Evolutionary conservation across 2,329 filamentous ascomycete genomes (phyloP), one percentile per base, ranked within the genome.

Genomic region (Plenodomus biglobosus): DNA sequence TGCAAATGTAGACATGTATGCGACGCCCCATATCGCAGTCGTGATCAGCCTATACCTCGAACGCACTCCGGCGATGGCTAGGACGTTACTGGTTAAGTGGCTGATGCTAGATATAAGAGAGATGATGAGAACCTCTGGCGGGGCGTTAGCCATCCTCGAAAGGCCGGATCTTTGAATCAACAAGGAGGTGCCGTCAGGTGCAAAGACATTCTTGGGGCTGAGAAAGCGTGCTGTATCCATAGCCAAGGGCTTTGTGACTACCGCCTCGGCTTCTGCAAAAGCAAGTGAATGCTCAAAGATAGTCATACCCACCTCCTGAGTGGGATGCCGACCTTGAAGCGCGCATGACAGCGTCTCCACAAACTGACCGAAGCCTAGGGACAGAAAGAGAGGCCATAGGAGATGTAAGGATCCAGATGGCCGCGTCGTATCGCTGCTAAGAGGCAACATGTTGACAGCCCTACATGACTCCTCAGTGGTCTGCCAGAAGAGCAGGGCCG

Each of bases 241-340:
- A 11, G 86, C 86, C 13, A 96, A 81, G 42, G 91, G 88, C 56
- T 86, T 88, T 60, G 85, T 86, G 38, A 96, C 85, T 55, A 92
- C 88, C 22, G 89, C 87, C 69, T 99, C 94, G 8, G 92, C 92
- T 72, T 99, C 94, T 10, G 92, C 90, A 74, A 97, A 99, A 2
- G 92, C 92, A 8, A 99, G 78, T 0, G 92, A 96, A 66, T 96
- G 92, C 69, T 99, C 94, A 63, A 97, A 96, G 2, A 96, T 82
- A 0, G 92, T 96, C 89, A 97, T 96, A 16, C 91, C 92, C 1
- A 90, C 95, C 73, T 97, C 94, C 0, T 89, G 87, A 54, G 88
- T 83, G 0, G 90, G 82, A 2, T 84, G 82, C 2, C 88, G 84
- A 24, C 92, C 92, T 69, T 96, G 90, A 6, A 97, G 80, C 8